Evolutionary conservation across 148 eudicot genomes (phyloP).

Genomic region (Chenopodium album): DNA sequence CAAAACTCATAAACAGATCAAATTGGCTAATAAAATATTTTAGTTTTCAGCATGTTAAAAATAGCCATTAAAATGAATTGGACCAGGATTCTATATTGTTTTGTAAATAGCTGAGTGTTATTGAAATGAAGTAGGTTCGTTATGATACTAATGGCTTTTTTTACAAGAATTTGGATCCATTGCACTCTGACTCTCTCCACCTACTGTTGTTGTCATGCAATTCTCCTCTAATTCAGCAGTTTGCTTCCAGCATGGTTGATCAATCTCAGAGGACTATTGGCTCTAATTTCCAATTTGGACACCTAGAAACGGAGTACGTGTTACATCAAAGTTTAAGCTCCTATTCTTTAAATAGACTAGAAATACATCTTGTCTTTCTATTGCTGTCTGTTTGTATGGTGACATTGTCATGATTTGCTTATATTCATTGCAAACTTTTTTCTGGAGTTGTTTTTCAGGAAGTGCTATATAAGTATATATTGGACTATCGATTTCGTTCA

Average conservation of each 20-base stretch:
- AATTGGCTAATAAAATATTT: no score
- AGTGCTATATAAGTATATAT: no score
- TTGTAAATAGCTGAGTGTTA: no score
- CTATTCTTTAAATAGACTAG: not conserved
- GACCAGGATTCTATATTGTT: no score
- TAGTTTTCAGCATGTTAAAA: no score
- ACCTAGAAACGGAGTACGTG: slow-evolving; percentile 58
- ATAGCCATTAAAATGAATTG: no score
- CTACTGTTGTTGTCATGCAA: slow-evolving; percentile 17
- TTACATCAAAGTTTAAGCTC: slow-evolving; percentile 73
- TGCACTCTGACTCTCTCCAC: slow-evolving; percentile 59
- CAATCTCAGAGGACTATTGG: slow-evolving; percentile 38
- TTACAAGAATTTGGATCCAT: slow-evolving; percentile 81
- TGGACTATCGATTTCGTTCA: no score
- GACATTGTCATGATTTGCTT: not conserved
- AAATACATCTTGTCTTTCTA: not conserved
- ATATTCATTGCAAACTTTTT: not conserved
- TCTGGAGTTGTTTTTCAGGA: no score
- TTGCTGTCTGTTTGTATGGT: not conserved
- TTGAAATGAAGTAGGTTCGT: slow-evolving; percentile 41
- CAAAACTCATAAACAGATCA: no score
- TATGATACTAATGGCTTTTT: slow-evolving; percentile 64
- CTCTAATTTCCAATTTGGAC: slow-evolving; percentile 35
- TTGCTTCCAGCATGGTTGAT: slow-evolving; percentile 49
- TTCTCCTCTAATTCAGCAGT: slow-evolving; percentile 43